Base-by-base conservation (phyloP, 2,329 filamentous ascomycete species). In the Dactylellina cionopaga region DNA sequence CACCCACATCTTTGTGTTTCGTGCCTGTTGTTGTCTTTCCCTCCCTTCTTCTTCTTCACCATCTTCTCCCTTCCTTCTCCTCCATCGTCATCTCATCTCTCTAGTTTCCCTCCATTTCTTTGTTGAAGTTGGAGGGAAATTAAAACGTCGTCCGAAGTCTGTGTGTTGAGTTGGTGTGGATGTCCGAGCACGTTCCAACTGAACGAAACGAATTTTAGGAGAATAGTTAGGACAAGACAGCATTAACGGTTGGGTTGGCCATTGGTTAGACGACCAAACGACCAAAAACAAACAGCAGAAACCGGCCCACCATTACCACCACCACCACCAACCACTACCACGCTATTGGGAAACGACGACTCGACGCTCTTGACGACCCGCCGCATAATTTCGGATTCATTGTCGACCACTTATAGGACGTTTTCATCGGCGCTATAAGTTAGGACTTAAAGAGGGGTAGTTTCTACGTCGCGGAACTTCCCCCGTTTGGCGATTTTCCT, bases 41-140 rank as follows among this genome's bases (percentile, higher is more conserved):
- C 37, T 43, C 46, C 31, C 27, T 58, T 44, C 41, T 37, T 46
- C 41, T 31, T 47, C 54, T 27, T 24, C 49, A 47, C 22, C 55
- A 19, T 22, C 58, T 25, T 41, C 46, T 17, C 15, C 56, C 37
- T n/a, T n/a, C 15, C 58, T 43, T 52, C 56, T 55, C 29, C 55
- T 43, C 37, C 49, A 33, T 19, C 66, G 39, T 25, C 37, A 52
- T 58, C 58, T 17, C 58, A 51, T 47, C 19, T 9, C 44, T 24
- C 29, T 63, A 17, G 17, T 68, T 68, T 54, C 54, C 44, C 46
- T 68, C 47, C 59, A 65, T 59, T 72, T 72, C 68, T 56, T 72
- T 44, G 33, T 64, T 63, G 52, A 72, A 64, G 59, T 60, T 72
- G 68, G 68, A 72, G 52, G 68, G 68, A 52, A 44, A 71, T 52